These are phyloP conservation scores for Chamaecyparis obtusa DNA, from an alignment of 75 land plant genomes.

Conservation along the genomic window DNA sequence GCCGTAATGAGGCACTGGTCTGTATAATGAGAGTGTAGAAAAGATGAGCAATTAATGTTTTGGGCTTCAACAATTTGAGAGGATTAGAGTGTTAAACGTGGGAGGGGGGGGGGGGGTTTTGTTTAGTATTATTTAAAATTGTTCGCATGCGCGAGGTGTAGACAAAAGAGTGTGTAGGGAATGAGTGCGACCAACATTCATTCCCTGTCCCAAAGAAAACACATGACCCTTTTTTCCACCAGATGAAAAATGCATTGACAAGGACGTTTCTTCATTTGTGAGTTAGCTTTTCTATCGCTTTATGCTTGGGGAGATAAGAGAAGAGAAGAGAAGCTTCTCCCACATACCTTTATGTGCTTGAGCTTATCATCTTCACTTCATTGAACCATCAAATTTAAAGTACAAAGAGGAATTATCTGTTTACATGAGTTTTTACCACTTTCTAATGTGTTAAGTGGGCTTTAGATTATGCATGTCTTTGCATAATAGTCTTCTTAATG, in stretches of 20 bases:
- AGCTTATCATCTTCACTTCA: too few relatives aligned
- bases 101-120: neutral
- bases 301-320: too few relatives aligned
- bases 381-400: too few relatives aligned
- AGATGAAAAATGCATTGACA: neutral
- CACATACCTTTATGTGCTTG: too few relatives aligned
- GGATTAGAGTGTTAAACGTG: neutral
- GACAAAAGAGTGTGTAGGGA: neutral
- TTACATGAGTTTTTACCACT: too few relatives aligned
- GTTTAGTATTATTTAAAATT: neutral
- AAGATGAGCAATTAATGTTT: neutral
- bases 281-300: too few relatives aligned
- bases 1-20: neutral
- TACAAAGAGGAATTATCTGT: too few relatives aligned
- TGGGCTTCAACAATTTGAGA: neutral
- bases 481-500: too few relatives aligned
- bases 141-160: neutral
- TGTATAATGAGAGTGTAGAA: constrained; percentile 1
- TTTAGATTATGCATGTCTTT: too few relatives aligned
- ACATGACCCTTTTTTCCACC: neutral
- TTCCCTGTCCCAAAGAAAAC: neutral
- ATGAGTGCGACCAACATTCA: constrained; percentile 7
- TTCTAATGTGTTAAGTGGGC: too few relatives aligned
- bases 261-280: neutral
- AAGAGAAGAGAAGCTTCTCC: too few relatives aligned